Base-by-base conservation (phyloP, 495 filamentous ascomycete genomes). In the Xylaria palmicola region DNA sequence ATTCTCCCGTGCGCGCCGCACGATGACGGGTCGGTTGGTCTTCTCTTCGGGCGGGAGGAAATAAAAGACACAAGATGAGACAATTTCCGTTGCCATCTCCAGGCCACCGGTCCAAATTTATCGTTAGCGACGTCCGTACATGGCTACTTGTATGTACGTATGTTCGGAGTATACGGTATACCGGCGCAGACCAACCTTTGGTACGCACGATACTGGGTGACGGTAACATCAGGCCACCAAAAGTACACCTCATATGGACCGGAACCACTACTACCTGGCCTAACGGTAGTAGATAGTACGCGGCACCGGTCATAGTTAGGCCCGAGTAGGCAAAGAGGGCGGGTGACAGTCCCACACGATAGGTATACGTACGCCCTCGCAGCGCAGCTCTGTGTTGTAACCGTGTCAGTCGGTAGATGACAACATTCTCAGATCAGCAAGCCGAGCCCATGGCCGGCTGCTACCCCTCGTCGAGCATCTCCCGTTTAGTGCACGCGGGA, bases 71-170 rank as follows among this genome's bases (percentile, higher is more conserved):
- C 53, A 22, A 30, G 39, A 34, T 56, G 24, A 36, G 39, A 13
- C 53, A 34, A 32, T 43, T 44, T 44, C 51, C 51, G 51, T 36
- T 48, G 29, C n/a, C 34, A 27, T 54, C 15, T 37, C 22, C 39
- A 54, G 9, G 41, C 29, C 36, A 54, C n/a, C 50, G 20, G 50
- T 15, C 50, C 17, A 32, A n/a, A n/a, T n/a, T n/a, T 44, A 41
- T 56, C 13, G 39, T n/a, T 56, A 15, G 7, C 37, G 27, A 56
- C 37, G 17, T 56, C 20, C 26, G 30, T 15, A 4, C 32, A 32
- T 39, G 30, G 19, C 52, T 19, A 37, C 32, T 44, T n/a, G n/a
- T n/a, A n/a, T n/a, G n/a, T n/a, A n/a, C n/a, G n/a, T n/a, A n/a
- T n/a, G n/a, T n/a, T n/a, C n/a, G n/a, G n/a, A n/a, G n/a, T n/a